phyloP scores from a whole-genome alignment of 371 early-diverging fungal species.

The Lichtheimia corymbifera region DNA sequence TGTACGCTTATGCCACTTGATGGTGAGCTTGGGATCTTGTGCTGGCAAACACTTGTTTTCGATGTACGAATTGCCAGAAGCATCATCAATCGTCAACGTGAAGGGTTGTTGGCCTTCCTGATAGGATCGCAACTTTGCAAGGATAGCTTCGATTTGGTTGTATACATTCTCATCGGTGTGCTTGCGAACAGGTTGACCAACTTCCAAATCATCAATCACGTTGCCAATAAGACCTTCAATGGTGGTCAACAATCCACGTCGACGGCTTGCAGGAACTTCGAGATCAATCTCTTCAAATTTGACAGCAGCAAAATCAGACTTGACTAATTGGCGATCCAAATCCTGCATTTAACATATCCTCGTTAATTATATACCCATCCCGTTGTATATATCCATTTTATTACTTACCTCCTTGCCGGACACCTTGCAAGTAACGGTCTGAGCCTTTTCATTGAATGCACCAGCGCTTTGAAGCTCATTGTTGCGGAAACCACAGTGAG shows the following conservation, averaged over 20 bases:
- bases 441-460: constrained; percentile 80
- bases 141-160: constrained; percentile 73
- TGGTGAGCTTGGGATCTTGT: constrained; percentile 78
- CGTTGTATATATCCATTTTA: background rate
- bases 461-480: constrained; percentile 92
- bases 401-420: constrained; percentile 50
- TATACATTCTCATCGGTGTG: constrained; percentile 63
- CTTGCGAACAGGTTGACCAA: constrained; percentile 80
- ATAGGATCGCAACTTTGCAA: constrained; percentile 66
- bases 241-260: constrained; percentile 83
- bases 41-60: constrained; percentile 73
- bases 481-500: constrained; percentile 87
- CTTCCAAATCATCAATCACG: constrained; percentile 79
- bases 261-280: constrained; percentile 82
- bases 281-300: constrained; percentile 84
- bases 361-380: background rate
- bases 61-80: constrained; percentile 91
- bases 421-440: constrained; percentile 63
- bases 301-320: constrained; percentile 82
- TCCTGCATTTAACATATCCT: constrained; percentile 55
- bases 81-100: constrained; percentile 84
- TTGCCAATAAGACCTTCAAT: constrained; percentile 84
- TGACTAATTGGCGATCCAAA: constrained; percentile 89
- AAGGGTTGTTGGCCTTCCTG: constrained; percentile 61
- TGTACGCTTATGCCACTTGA: constrained; percentile 70